Evolutionary conservation across 1,139 yeast species (phyloP).

Genomic region (Ashbya aceris): DNA sequence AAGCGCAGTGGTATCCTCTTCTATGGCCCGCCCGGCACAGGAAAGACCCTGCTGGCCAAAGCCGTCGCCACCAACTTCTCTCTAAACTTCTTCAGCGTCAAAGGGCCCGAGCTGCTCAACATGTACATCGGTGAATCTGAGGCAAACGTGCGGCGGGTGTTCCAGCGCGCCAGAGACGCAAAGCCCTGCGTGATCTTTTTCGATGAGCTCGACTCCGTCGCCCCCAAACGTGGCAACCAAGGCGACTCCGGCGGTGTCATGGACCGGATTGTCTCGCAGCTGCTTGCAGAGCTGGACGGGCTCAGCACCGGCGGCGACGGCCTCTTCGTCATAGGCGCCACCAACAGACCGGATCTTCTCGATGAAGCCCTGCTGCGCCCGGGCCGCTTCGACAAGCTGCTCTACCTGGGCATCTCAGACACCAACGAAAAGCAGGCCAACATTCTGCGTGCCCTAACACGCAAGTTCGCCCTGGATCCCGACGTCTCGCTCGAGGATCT

Average conservation of each 20-base stretch:
- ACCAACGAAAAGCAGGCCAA: constrained; percentile 82
- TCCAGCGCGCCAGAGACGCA: constrained; percentile 91
- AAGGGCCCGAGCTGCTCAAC: constrained; percentile 89
- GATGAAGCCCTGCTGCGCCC: constrained; percentile 94
- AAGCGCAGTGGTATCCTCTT: constrained; percentile 89
- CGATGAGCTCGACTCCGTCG: constrained; percentile 95
- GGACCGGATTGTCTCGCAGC: constrained; percentile 95
- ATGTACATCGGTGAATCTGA: constrained; percentile 99
- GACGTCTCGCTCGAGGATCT: constrained; percentile 52
- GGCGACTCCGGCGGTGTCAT: constrained; percentile 98
- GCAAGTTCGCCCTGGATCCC: constrained; percentile 62
- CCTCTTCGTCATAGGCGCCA: constrained; percentile 95
- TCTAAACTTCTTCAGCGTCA: constrained; percentile 86
- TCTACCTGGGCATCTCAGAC: constrained; percentile 86
- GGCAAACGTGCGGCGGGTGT: constrained; percentile 89
- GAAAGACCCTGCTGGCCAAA: constrained; percentile 87
- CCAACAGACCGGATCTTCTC: constrained; percentile 86
- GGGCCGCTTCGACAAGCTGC: constrained; percentile 91
- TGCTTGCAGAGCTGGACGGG: constrained; percentile 90
- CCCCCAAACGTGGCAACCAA: constrained; percentile 95
- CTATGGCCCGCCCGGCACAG: constrained; percentile 98
- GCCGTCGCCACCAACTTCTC: constrained; percentile 95
- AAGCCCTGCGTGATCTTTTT: constrained; percentile 95
- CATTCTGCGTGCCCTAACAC: constrained; percentile 77
- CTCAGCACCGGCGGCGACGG: constrained; percentile 88